Base-by-base conservation (phyloP, 2,329 filamentous ascomycete species). In the Alternaria alternata region DNA sequence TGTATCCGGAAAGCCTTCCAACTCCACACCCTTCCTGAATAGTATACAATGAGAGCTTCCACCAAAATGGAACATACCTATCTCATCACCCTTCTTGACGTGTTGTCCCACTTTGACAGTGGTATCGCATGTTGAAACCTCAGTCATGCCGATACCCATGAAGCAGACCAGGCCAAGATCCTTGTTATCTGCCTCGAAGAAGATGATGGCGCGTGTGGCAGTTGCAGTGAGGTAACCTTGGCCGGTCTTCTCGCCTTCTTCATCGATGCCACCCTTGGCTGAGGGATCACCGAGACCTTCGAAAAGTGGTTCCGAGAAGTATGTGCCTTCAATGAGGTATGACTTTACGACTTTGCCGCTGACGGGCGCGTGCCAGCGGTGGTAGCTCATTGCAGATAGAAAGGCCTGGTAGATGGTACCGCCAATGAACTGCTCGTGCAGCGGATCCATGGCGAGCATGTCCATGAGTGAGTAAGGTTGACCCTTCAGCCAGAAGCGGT, bases 51-150 rank as follows among this genome's bases (percentile, higher is more conserved):
- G 87, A 1, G 87, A 88, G 7, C 86, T 89, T 0, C 91, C 91
- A n/a, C 91, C 91, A 73, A 89, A 93, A 72, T 93, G 91, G 77
- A 93, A 93, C 89, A 92, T 92, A 42, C 91, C 91, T 39, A 88
- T 81, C 79, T 92, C 80, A 5, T 92, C 86, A 1, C 91, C 91
- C 81, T 92, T 93, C 53, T 81, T 81, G 16, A 93, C 72, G 53
- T 84, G 82, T 72, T 92, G 84, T 0, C 89, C 90, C 70, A 88
- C 85, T 67, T 83, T 83, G 11, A 91, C 89, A 0, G 87, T 90
- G 49, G 91, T 88, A 52, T 92, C 89, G 69, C 90, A 92, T 0
- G 89, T 88, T 59, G 86, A 89, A 12, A 93, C 90, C 77, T 94
- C 91, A 42, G 88, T 88, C 91, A 93, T 93, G 1, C 91, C 91